These are phyloP conservation scores for Musa balbisiana DNA, from an alignment of 202 grass and related monocot species.

Conservation along the genomic window DNA sequence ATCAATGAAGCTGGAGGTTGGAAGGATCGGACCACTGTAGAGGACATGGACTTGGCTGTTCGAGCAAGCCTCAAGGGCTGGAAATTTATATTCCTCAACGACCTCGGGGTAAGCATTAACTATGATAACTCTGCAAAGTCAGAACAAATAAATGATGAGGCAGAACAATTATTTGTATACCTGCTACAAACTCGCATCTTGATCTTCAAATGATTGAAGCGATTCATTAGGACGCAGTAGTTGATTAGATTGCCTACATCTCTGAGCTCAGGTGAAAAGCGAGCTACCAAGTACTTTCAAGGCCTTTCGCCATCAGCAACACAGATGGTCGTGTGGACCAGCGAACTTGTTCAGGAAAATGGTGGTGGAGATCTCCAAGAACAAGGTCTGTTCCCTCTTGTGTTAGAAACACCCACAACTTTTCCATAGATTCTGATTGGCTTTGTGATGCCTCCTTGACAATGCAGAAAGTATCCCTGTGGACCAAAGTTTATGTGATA, in stretches of 20 bases:
- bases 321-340: slow-evolving; percentile 16
- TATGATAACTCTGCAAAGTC: background rate
- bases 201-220: background rate
- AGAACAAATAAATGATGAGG: background rate
- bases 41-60: slow-evolving; percentile 11
- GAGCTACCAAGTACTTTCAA: slow-evolving; percentile 17
- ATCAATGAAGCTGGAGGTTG: slow-evolving; percentile 9
- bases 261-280: slow-evolving; percentile 7
- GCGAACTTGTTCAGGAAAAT: slow-evolving; percentile 20
- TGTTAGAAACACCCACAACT: background rate
- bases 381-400: background rate
- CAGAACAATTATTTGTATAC: background rate
- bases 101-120: background rate
- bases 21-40: slow-evolving; percentile 9
- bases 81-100: slow-evolving; percentile 13
- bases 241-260: background rate
- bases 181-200: background rate
- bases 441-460: background rate
- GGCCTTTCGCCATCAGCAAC: slow-evolving; percentile 14
- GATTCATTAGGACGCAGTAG: background rate
- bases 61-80: slow-evolving; percentile 11
- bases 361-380: slow-evolving; percentile 2
- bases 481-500: slow-evolving; percentile 9
- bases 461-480: slow-evolving; percentile 11
- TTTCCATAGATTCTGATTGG: background rate